phyloP scores from a whole-genome alignment of 495 filamentous ascomycete species.

The Baudoinia panamericana region DNA sequence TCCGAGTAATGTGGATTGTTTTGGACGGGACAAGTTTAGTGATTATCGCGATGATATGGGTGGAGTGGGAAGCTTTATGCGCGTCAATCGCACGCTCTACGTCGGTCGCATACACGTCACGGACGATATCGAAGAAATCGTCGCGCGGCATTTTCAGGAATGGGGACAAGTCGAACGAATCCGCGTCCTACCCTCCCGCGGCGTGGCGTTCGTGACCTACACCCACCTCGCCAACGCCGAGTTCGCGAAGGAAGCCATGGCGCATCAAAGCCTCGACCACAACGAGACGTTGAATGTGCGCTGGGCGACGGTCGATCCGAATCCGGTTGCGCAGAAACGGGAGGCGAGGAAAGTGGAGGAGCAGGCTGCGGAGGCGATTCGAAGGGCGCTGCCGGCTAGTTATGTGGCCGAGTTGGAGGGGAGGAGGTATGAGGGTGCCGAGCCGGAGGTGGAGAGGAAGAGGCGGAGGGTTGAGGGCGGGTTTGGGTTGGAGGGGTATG shows the following conservation, averaged over 20 bases:
- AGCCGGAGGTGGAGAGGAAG: constrained; percentile 74
- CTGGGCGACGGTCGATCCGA: constrained; percentile 95
- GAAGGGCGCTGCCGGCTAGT: constrained; percentile 76
- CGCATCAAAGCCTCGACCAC: constrained; percentile 73
- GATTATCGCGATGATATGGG: constrained; percentile 97
- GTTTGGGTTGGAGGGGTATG: constrained; percentile 83
- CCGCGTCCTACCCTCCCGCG: constrained; percentile 68
- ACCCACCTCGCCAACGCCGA: constrained; percentile 53
- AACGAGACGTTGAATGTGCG: constrained; percentile 87
- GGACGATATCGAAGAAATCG: constrained; percentile 97
- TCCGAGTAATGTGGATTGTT: constrained; percentile 83
- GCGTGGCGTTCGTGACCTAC: constrained; percentile 87
- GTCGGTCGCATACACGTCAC: constrained; percentile 85
- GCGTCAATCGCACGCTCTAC: constrained; percentile 87
- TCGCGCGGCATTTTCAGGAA: constrained; percentile 81
- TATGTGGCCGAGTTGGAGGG: constrained; percentile 94
- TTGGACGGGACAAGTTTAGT: constrained; percentile 73
- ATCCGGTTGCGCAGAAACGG: constrained; percentile 85
- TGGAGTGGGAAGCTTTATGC: constrained; percentile 78
- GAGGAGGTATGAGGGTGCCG: constrained; percentile 33
- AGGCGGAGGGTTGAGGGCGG: constrained; percentile 77
- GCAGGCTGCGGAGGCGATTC: constrained; percentile 92
- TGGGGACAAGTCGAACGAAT: constrained; percentile 83
- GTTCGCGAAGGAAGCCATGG: constrained; percentile 52
- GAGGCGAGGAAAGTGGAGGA: constrained; percentile 86